These are phyloP conservation scores for Stenogyne calaminthoides DNA, from an alignment of 305 asterid species.

Conservation along the genomic window DNA sequence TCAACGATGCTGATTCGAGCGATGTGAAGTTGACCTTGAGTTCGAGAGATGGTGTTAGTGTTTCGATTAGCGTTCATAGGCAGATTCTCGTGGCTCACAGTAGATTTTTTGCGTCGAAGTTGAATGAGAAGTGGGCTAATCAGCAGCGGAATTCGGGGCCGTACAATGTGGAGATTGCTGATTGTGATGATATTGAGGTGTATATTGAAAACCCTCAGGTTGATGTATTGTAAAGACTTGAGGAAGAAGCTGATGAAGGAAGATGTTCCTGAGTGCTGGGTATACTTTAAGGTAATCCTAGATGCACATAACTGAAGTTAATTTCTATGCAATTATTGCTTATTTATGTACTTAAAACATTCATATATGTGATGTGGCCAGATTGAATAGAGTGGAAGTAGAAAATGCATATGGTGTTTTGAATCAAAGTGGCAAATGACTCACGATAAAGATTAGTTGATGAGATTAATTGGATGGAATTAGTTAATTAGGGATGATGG, in stretches of 20 bases:
- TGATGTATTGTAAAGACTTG: slow-evolving; percentile 89
- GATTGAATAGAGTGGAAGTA: background rate
- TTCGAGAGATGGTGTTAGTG: slow-evolving; percentile 72
- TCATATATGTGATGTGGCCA: background rate
- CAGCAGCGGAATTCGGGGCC: slow-evolving; percentile 69
- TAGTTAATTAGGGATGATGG: background rate
- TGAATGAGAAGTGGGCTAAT: slow-evolving; percentile 78
- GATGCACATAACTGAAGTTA: background rate
- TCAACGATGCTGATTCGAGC: slow-evolving; percentile 65
- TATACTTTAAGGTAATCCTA: slow-evolving; percentile 72
- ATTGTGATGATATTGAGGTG: slow-evolving; percentile 93
- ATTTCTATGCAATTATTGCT: background rate
- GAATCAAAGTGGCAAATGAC: background rate
- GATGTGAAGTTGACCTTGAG: slow-evolving; percentile 88
- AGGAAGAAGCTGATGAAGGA: slow-evolving; percentile 84
- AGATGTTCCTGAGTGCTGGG: slow-evolving; percentile 78
- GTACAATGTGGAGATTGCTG: slow-evolving; percentile 80
- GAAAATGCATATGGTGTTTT: background rate
- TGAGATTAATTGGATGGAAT: background rate
- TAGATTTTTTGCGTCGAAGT: slow-evolving; percentile 66
- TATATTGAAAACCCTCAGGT: slow-evolving; percentile 74
- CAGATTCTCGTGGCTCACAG: slow-evolving; percentile 83
- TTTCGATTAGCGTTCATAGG: slow-evolving; percentile 72
- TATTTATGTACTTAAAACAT: background rate
- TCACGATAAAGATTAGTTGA: slow-evolving; percentile 6